Percentiles rank a stretch among this genome's conserved stretches.
Evolutionary conservation across 148 eudicot species (phyloP).

Genomic region (Vaccinium myrtillus): DNA sequence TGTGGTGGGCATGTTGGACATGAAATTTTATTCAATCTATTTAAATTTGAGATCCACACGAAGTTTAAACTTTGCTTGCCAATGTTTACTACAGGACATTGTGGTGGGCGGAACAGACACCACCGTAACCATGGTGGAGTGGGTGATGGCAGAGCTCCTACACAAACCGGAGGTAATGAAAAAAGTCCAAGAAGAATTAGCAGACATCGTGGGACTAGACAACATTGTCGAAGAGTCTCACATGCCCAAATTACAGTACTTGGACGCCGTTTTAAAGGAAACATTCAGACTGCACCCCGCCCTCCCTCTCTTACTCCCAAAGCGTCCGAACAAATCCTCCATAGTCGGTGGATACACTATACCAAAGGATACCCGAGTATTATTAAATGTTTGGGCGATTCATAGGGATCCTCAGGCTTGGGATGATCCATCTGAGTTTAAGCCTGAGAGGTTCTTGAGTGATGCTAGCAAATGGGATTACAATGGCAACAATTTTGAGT

Average conservation of each 20-base stretch:
- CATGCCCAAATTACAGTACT: conserved; percentile 29
- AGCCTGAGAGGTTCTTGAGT: conserved; percentile 33
- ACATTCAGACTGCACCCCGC: conserved; percentile 36
- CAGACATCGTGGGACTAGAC: conserved; percentile 27
- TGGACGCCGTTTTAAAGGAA: conserved; percentile 46
- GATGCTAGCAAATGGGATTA: conserved; percentile 10
- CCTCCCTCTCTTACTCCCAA: conserved; percentile 31
- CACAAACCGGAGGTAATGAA: conserved; percentile 21
- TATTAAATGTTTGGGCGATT: conserved; percentile 27
- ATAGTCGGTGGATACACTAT: conserved; percentile 29
- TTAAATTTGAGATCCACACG: background rate
- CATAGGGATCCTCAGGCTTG: conserved; percentile 30
- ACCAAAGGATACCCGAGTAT: conserved; percentile 25
- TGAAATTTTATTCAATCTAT: background rate
- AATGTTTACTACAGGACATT: conserved; percentile 30
- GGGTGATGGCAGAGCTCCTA: conserved; percentile 41
- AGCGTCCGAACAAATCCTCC: conserved; percentile 18
- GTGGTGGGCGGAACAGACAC: conserved; percentile 44
- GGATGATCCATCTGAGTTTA: conserved; percentile 20
- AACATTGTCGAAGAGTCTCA: conserved; percentile 33
- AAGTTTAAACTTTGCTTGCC: background rate
- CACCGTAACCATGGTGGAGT: conserved; percentile 32
- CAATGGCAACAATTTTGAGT: conserved; percentile 38
- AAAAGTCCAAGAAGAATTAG: conserved; percentile 39
- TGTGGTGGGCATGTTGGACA: too few species aligned